Evolutionary conservation across 805 yeast genomes (phyloP), one percentile per base, ranked within the genome.

Genomic region (Candida maris): DNA sequence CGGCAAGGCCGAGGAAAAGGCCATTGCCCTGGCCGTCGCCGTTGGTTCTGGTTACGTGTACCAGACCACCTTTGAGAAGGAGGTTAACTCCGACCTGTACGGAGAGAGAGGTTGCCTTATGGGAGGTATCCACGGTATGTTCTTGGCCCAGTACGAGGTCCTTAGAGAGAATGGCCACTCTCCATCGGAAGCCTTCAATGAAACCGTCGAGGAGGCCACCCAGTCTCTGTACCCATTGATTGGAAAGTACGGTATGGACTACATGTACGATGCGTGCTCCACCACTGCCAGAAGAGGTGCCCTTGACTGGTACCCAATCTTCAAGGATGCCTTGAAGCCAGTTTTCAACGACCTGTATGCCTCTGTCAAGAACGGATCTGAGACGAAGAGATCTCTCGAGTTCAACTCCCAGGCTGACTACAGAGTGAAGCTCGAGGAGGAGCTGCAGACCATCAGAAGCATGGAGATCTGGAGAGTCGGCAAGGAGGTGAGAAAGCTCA

Each of bases 121-220:
- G 98, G 98, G 97, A 69, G 97, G 97, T 81, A 91, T 93, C 77
- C 98, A 93, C 79, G 98, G 98, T 81, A 93, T 93, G 97, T 93
- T 93, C 93, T 81, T 93, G 64, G 98, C 98, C 57, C 98, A 93
- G 78, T 93, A 93, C 80, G 98, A 93, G 75, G 98, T 93, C 48
- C 82, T 93, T 69, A 89, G 98, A 77, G 97, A 91, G 78, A 88
- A 94, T 67, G 98, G 98, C 53, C 98, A 93, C 82, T 78, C 97
- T 52, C 98, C 98, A 75, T 87, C 97, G 45, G 98, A 93, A 79
- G 97, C 98, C 59, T 93, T 93, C 89, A 93, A 93, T 74, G 98
- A 93, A 79, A 93, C 98, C 57, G 98, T 93, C 56, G 98, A 93
- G 79, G 98, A 93, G 77, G 98, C 98, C 53, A 93, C 98, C 51